Base-by-base conservation (phyloP, 2,329 filamentous ascomycete species). In the Iodosphaeria phyllophila region DNA sequence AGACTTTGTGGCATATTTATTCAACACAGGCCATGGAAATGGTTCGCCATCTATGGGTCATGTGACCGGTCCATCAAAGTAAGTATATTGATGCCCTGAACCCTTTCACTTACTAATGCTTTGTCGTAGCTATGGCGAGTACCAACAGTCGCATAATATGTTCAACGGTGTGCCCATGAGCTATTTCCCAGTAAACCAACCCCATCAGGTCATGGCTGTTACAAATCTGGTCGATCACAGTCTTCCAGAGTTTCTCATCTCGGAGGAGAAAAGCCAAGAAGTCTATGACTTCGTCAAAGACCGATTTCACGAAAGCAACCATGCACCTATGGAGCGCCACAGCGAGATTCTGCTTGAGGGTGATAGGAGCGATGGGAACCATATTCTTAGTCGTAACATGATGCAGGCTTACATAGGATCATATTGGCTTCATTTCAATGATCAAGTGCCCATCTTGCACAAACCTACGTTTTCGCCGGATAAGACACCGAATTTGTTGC, bases 371-470 rank as follows among this genome's bases (percentile, higher is more conserved):
- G 54, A 67, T 16, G 61, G 67, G 26, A 51, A 54, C 13, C 68
- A 74, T 31, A 63, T 74, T 56, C 55, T 95, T 32, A 92, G 86
- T 46, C 61, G 84, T 39, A 71, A 76, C 39, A 93, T 92, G 80
- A 91, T 95, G 77, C 82, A 93, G 50, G 75, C 74, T 3, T 95
- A 93, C 42, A 83, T 92, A 35, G 67, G 73, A 8, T 92, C 83
- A 2, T 98, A 91, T 48, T 98, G 89, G 89, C 63, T 77, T 26
- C 77, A 93, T 46, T 92, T 93, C 41, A 91, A 89, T 46, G 76
- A 84, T 27, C 89, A 95, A 46, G 62, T 95, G 33, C 89, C 89
- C 2, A 92, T 98, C 30, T 58, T 95, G 23, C 89, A 98, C 49
- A 82, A 84, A 42, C 83, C 89, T 4, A 93, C 86, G 0, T 98